Evolutionary conservation across 495 filamentous ascomycete genomes (phyloP), one percentile per base, ranked within the genome.

Genomic region (Chaetomium cochliodes): DNA sequence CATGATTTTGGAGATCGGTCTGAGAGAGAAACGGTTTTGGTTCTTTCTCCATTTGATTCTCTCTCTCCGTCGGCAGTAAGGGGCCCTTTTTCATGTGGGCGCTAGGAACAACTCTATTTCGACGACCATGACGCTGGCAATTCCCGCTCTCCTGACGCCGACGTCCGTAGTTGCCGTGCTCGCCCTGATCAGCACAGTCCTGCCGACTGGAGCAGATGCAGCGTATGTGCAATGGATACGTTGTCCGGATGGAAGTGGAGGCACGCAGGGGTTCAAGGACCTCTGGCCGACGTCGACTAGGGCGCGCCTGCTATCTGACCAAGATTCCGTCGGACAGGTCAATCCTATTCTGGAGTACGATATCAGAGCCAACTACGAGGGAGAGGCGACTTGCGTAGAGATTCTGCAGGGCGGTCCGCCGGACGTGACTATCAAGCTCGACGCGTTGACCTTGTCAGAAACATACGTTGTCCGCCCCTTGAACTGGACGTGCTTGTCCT

Each of bases 401-500:
- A 9, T 44, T 5, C 41, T 44, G 41, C 13, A 15, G 11, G 41
- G 16, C 6, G 41, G 13, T 18, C 41, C 41, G 41, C 41, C 41
- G 3, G 13, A 44, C 6, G 13, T 44, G 15, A 44, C 41, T 3
- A 44, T 44, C 41, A 44, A 4, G 1, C 13, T 44, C 11, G 41
- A 44, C 41, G 41, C 13, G 13, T 11, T 52, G 50, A 23, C 1
- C 13, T 16, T 30, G 50, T 52, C 50, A 5, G 15, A 52, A 9
- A 52, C 50, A 9, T 52, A 26, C 9, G 9, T 16, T 25, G 50
- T 52, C 23, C 50, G 23, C 11, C 50, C 50, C 6, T 30, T 23
- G 50, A 52, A 52, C 23, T 52, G 20, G 20, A 52, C 50, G 23
- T 52, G 50, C 50, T 28, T 52, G 50, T 15, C 20, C 7, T 52